Evolutionary conservation across 331 rosid genomes (phyloP).

Genomic region (Arachis monticola): DNA sequence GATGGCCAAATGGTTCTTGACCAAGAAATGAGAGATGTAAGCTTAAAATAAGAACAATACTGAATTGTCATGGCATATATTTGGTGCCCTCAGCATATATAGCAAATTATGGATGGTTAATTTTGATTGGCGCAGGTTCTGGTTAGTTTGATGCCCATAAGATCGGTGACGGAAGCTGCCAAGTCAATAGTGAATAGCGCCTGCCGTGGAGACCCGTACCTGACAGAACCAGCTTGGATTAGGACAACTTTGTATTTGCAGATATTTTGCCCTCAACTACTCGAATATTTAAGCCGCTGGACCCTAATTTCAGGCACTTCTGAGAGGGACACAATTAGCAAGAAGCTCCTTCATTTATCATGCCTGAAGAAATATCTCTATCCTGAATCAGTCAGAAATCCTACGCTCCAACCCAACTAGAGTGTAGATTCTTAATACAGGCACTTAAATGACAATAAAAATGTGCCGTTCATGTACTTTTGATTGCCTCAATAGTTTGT

Average conservation of each 20-base stretch:
- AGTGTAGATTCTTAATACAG: background rate
- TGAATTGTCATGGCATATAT: background rate
- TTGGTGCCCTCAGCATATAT: background rate
- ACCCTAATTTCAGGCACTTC: constrained; percentile 41
- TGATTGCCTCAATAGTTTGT: no score
- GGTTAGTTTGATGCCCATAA: constrained; percentile 47
- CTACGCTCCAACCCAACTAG: constrained; percentile 40
- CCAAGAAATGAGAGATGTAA: constrained; percentile 67
- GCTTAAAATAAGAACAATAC: constrained; percentile 1
- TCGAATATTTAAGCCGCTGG: constrained; percentile 45
- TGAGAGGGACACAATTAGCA: constrained; percentile 47
- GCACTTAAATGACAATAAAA: no score
- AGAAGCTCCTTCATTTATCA: constrained; percentile 50
- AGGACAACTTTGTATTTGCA: constrained; percentile 46
- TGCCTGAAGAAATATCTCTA: constrained; percentile 44
- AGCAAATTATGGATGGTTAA: background rate
- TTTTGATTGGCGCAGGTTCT: constrained; percentile 36
- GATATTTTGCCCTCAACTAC: constrained; percentile 46
- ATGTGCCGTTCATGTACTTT: no score
- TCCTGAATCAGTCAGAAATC: constrained; percentile 41
- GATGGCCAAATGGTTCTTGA: constrained; percentile 52
- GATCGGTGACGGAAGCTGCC: constrained; percentile 46
- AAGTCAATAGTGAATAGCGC: constrained; percentile 51
- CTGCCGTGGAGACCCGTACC: constrained; percentile 49
- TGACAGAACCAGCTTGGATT: constrained; percentile 57